Base-by-base conservation (phyloP, 2,329 filamentous ascomycete genomes). In the Epichloe uncinata region DNA sequence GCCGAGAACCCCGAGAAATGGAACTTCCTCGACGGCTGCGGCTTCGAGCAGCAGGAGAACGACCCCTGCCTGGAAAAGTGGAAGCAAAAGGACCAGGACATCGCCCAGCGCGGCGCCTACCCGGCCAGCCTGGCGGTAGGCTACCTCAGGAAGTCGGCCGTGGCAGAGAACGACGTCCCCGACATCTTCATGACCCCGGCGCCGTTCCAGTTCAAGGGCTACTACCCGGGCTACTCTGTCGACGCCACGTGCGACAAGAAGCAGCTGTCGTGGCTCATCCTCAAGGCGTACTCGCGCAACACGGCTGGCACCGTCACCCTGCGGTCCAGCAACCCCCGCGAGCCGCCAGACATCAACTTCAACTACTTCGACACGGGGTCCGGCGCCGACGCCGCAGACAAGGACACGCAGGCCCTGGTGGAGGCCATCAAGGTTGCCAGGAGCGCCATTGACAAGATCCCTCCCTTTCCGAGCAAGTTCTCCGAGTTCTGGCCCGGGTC, bases 231-330 rank as follows among this genome's bases (percentile, higher is more conserved):
- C 15, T 45, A 45, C 26, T 26, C 42, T 1, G 26, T 33, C 22
- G 42, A 45, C 26, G 42, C 42, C 8, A 45, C 22, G n/a, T 26
- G 26, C 15, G 26, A 45, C 16, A 45, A 45, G 16, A 20, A 15
- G 2, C 42, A 45, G 26, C 15, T 45, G 11, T 13, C 20, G 9
- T 45, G 42, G 42, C 42, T 45, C 13, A 45, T 45, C 22, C 42
- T 45, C 42, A 45, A 45, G n/a, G 42, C 18, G 13, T 45, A 45
- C 42, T 30, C 42, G 18, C 42, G 22, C 11, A 45, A 45, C 26
- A 45, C 18, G 9, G 42, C 42, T 4, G 84, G 84, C 7, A 75
- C 72, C 1, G 82, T 88, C 3, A 73, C 64, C 3, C 73, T 88
- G 5, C 69, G 69, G 13, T 81, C 78, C 0, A 65, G 73, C 0